Evolutionary conservation across 2,329 filamentous ascomycete species (phyloP).

Genomic region (Claviceps paspali): DNA sequence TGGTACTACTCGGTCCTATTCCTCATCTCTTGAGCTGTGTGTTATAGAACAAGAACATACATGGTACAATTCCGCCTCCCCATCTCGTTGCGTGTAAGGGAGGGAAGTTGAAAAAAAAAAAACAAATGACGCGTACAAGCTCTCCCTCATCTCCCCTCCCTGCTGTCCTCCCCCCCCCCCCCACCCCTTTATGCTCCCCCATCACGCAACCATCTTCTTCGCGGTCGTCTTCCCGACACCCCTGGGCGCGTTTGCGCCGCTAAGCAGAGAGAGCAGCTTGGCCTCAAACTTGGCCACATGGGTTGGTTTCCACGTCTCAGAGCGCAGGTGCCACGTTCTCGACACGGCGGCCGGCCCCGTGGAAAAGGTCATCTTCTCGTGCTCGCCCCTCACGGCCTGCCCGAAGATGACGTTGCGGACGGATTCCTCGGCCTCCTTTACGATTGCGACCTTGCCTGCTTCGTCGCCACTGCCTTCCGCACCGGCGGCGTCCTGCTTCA

Average conservation of each 20-base stretch:
- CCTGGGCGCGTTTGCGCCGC: conserved; percentile 9
- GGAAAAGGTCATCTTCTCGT: conserved; percentile 20
- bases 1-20: too few relatives aligned
- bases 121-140: too few relatives aligned
- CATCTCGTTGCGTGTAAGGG: too few relatives aligned
- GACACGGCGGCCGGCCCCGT: conserved; percentile 19
- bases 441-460: conserved; percentile 8
- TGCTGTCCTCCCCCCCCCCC: not conserved
- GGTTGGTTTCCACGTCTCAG: conserved; percentile 19
- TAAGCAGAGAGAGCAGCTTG: conserved; percentile 21
- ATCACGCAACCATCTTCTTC: not conserved
- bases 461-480: not conserved
- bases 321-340: conserved; percentile 22
- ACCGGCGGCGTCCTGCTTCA: conserved; percentile 1
- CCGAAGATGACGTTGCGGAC: conserved; percentile 19
- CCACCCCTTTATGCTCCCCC: too few relatives aligned
- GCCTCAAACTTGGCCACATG: conserved; percentile 23
- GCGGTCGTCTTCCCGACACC: conserved; percentile 2
- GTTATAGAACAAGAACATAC: too few relatives aligned
- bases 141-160: too few relatives aligned
- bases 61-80: too few relatives aligned
- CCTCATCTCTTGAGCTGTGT: too few relatives aligned
- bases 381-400: conserved; percentile 19
- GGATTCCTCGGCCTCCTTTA: conserved; percentile 19
- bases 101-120: too few relatives aligned